Evolutionary conservation across 2,329 filamentous ascomycete species (phyloP), one percentile per base, ranked within the genome.

Genomic region (Fusarium irregulare): DNA sequence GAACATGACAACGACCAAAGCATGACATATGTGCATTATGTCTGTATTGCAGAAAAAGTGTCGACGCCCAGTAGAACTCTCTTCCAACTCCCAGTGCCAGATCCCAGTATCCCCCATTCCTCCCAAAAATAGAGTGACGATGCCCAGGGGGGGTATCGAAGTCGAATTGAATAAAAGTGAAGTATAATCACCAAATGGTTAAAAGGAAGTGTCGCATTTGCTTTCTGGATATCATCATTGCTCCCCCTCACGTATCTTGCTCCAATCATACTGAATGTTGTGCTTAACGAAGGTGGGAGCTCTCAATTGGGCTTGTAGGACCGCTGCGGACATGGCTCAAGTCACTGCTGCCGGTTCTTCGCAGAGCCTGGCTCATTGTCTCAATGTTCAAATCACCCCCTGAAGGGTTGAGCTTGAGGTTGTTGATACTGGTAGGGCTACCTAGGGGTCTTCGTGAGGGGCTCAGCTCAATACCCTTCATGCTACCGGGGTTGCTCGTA

Each of bases 351-450:
- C 90, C 93, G 16, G 94, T 97, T 79, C 93, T 91, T 76, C 92
- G 86, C 76, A 98, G 83, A 18, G 93, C 94, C 80, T 98, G 94
- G 55, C 91, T 87, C 94, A 98, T 97, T 6, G 94, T 98, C 84
- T 98, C 94, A 70, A 98, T 92, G 63, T 92, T 93, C 64, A 98
- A 83, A 68, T 97, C 94, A 64, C 84, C 83, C 50, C 84, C 79
- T 34, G 75, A 64, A 42, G 73, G 63, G 16, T 88, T 81, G 56
- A 69, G 62, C 25, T 71, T 73, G 55, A 87, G 82, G 60, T 84
- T 81, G 25, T 81, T 85, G 58, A 84, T 85, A 46, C 86, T 85
- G 27, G 84, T 84, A 20, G 91, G 91, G 77, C 92, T 93, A 34
- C 86, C 88, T 20, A 93, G 40, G 4, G 88, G 79, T 80, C 85